Base-by-base conservation (phyloP, 225 moss, liverwort and hornwort species). In the Physcomitrellopsis africana region DNA sequence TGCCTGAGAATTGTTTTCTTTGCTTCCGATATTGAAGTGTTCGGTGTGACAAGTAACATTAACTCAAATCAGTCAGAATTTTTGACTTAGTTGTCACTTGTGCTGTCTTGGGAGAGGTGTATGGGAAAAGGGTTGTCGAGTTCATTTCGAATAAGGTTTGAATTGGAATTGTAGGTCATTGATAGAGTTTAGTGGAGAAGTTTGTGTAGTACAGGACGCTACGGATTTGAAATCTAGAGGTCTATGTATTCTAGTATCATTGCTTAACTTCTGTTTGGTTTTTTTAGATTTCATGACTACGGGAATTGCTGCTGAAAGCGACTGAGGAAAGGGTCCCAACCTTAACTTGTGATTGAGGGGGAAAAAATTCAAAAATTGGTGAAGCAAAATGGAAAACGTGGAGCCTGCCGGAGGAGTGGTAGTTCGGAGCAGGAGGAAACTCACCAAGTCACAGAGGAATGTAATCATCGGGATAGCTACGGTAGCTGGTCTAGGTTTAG, bases 401-500 rank as follows among this genome's bases (percentile, higher is more conserved):
- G 80, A 86, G 47, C 23, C 46, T 15, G 79, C 43, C 14, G 13
- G 27, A 23, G 8, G 10, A 32, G 54, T 0, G 2, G 60, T 22
- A 3, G 29, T 60, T 15, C 44, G 60, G 44, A 20, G 75, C 56
- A 80, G 67, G 76, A 72, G 57, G 57, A 76, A 48, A 46, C 53
- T 84, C 0, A 79, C 18, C 58, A 45, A 73, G 60, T 69, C 60
- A 13, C 76, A 84, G 43, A 65, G 78, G 52, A 84, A 79, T 67
- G 76, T 84, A 19, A 3, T 87, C 20, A 59, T 87, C 3, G 84
- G 81, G 3, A 67, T 77, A 3, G 84, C 58, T 2, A 71, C 60
- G 27, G 79, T 87, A 59, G 84, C 70, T 1, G 84, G 84, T 9
- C 62, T 87, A 52, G 84, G 79, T 26, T 70, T 81, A 22, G 63